A percentile compares a stretch with the other conserved stretches of the same genome.
Evolutionary conservation across 352 stramenopile species (phyloP).

Genomic region (Globisporangium mamillatum): DNA sequence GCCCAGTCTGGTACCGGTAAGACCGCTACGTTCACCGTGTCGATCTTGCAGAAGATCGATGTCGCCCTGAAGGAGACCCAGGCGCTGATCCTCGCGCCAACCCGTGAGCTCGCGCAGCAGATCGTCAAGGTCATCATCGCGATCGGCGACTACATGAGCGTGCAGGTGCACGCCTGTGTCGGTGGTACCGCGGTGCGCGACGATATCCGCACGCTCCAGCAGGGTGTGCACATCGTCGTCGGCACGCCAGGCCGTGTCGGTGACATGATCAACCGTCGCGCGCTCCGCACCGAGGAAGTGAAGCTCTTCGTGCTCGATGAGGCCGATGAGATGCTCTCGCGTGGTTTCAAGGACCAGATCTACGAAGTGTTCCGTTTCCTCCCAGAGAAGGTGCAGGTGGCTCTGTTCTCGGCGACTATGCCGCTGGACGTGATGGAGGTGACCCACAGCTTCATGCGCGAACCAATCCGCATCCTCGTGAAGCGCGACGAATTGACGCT

Average conservation of each 20-base stretch:
- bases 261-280: constrained; percentile 99
- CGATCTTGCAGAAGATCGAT: constrained; percentile 98
- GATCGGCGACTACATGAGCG: constrained; percentile 95
- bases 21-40: constrained; percentile 99
- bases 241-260: constrained; percentile 98
- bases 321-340: constrained; percentile 99
- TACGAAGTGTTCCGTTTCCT: constrained; percentile 99
- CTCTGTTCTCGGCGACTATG: constrained; percentile 99
- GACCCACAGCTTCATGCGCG: constrained; percentile 98
- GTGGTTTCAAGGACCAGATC: constrained; percentile 99
- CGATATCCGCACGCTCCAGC: constrained; percentile 97
- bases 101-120: constrained; percentile 98
- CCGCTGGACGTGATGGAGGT: constrained; percentile 98
- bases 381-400: constrained; percentile 96
- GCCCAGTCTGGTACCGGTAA: constrained; percentile 99
- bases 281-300: constrained; percentile 93
- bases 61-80: constrained; percentile 95
- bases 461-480: constrained; percentile 98
- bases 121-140: constrained; percentile 98
- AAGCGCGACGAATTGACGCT: constrained; percentile 99
- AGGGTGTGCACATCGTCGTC: constrained; percentile 98
- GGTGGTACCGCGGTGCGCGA: constrained; percentile 98
- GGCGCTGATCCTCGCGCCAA: constrained; percentile 98
- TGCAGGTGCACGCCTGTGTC: constrained; percentile 97
- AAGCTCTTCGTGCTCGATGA: constrained; percentile 99